phyloP scores from a whole-genome alignment of 1,139 yeast species.

The Entelexis sorbosivorans region DNA sequence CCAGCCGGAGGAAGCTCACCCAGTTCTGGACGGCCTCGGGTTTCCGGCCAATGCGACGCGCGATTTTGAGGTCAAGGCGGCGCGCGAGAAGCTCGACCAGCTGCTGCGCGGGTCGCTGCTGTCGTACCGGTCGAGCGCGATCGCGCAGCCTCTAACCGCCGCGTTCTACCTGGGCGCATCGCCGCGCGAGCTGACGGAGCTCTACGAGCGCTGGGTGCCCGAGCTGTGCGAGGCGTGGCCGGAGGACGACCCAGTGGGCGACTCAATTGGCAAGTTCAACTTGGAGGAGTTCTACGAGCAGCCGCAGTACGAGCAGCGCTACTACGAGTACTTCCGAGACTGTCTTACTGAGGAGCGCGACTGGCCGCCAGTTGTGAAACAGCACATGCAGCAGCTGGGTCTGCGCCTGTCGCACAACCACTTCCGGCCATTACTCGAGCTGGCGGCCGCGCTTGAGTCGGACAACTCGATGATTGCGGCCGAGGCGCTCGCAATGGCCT shows the following conservation, averaged over 20 bases:
- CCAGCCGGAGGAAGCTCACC: neutral
- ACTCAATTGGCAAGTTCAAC: slow-evolving; percentile 21
- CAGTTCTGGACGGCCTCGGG: slow-evolving; percentile 15
- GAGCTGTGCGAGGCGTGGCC: slow-evolving; percentile 20
- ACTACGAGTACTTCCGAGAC: slow-evolving; percentile 24
- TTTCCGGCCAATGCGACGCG: slow-evolving; percentile 6
- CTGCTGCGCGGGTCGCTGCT: slow-evolving; percentile 19
- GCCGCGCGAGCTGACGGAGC: slow-evolving; percentile 12
- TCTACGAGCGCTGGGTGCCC: slow-evolving; percentile 19
- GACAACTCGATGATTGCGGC: slow-evolving; percentile 21
- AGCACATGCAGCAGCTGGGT: slow-evolving; percentile 16
- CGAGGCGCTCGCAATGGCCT: slow-evolving; percentile 22
- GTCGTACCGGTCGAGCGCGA: slow-evolving; percentile 15
- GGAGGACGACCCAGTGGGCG: slow-evolving; percentile 24
- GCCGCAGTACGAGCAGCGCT: slow-evolving; percentile 19
- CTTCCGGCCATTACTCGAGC: slow-evolving; percentile 18
- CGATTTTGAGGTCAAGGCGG: slow-evolving; percentile 7
- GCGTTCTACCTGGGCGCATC: slow-evolving; percentile 21
- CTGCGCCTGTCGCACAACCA: slow-evolving; percentile 11
- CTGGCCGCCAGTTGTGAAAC: slow-evolving; percentile 18
- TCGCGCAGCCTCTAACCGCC: slow-evolving; percentile 16
- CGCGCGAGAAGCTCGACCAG: slow-evolving; percentile 20
- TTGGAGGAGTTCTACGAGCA: slow-evolving; percentile 20
- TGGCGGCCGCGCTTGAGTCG: slow-evolving; percentile 21
- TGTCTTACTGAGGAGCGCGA: slow-evolving; percentile 21